Conservation (phyloP, 164 flowering plant genomes). For the Malania oleifera region DNA sequence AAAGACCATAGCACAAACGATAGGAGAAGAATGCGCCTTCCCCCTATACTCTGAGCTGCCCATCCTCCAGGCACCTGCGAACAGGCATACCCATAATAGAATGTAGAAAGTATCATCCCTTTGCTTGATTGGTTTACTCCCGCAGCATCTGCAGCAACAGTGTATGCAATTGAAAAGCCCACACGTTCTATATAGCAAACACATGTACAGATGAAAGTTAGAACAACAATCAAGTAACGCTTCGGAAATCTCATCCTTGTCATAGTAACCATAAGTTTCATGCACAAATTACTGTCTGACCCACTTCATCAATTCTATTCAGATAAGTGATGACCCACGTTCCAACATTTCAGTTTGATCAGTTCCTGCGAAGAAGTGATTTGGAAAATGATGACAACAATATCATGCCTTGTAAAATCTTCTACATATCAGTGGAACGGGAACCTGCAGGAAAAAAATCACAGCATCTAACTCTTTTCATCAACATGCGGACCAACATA, state of each 20-base stretch:
- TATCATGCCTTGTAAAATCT: too few species aligned
- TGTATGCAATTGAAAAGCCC: constrained; percentile 6
- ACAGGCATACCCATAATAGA: constrained; percentile 2
- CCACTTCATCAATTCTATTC: background rate
- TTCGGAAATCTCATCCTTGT: background rate
- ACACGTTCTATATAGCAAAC: constrained; percentile 6
- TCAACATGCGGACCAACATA: too few species aligned
- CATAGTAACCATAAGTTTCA: background rate
- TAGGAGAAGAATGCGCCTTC: constrained; percentile 5
- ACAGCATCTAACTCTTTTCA: too few species aligned
- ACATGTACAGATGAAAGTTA: background rate
- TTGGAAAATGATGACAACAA: too few species aligned
- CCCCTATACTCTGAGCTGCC: constrained; percentile 4
- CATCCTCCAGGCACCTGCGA: constrained; percentile 9
- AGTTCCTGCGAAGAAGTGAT: background rate
- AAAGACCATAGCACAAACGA: constrained; percentile 2
- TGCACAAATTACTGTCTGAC: background rate
- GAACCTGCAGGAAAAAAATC: too few species aligned
- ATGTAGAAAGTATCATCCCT: constrained; percentile 5
- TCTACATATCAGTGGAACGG: too few species aligned
- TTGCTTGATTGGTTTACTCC: constrained; percentile 4
- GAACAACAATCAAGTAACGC: background rate
- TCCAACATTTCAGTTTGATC: background rate
- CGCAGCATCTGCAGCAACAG: constrained; percentile 1
- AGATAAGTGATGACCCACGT: too few species aligned